Percentiles rank a stretch among this genome's conserved stretches.
These are phyloP conservation scores for Quercus lobata DNA, from an alignment of 331 rosid genomes.

Conservation along the genomic window DNA sequence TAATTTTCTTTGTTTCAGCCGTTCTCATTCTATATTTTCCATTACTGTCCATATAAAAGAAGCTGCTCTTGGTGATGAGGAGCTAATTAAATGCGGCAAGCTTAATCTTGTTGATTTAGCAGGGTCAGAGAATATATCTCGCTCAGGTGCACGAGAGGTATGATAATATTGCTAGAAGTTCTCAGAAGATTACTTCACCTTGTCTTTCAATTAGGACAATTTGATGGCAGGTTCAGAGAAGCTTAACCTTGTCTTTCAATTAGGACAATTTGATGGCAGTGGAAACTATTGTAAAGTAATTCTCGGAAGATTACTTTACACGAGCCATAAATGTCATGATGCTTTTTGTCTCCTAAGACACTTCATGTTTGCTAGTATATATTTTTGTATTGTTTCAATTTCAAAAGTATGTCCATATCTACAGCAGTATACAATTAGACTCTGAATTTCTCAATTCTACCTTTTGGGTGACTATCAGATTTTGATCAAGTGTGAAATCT, in stretches of 20 bases:
- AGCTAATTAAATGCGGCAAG: constrained; percentile 92
- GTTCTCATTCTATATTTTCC: constrained; percentile 93
- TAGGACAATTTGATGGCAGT: not conserved
- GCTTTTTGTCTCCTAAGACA: not conserved
- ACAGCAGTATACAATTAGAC: not conserved
- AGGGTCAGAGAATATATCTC: constrained; percentile 93
- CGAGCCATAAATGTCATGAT: not conserved
- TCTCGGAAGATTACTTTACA: not conserved
- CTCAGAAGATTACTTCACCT: not conserved
- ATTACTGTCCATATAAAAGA: constrained; percentile 85
- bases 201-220: not conserved
- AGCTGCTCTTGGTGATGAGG: constrained; percentile 80
- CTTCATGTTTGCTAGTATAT: not conserved
- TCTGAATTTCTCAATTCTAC: not conserved
- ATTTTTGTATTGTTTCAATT: not conserved
- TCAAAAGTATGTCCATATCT: not conserved
- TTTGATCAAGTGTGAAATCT: not conserved
- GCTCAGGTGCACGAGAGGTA: constrained; percentile 99
- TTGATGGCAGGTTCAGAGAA: not conserved
- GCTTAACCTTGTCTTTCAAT: not conserved
- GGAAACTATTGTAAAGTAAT: not conserved
- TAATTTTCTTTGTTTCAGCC: constrained; percentile 49
- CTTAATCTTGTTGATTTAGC: constrained; percentile 98
- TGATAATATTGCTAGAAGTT: not conserved
- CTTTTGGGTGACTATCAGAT: not conserved